Conservation (phyloP, 176 grass and related monocot genomes). For the Calamus simplicifolius region DNA sequence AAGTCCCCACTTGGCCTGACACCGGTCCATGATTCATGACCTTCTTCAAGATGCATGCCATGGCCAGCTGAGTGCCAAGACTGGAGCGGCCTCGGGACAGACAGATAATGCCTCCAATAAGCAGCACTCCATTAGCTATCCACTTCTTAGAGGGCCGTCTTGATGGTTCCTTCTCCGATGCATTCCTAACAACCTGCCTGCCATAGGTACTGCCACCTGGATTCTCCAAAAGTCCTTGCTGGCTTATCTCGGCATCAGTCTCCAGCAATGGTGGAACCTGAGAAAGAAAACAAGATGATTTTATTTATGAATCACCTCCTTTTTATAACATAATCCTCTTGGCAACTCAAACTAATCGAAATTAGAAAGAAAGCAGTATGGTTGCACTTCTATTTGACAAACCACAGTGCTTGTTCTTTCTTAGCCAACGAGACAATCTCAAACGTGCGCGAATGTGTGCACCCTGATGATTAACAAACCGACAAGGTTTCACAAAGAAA, state of each 20-base stretch:
- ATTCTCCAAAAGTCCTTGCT: neutral
- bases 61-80: slow-evolving; percentile 61
- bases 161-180: slow-evolving; percentile 15
- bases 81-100: slow-evolving; percentile 59
- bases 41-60: slow-evolving; percentile 82
- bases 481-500: too few species aligned
- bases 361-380: neutral
- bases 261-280: slow-evolving; percentile 27
- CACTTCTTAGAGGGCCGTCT: slow-evolving; percentile 39
- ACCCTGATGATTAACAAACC: too few species aligned
- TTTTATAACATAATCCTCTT: neutral
- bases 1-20: too few species aligned
- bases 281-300: neutral
- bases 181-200: slow-evolving; percentile 20
- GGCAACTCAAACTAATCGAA: neutral
- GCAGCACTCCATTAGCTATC: slow-evolving; percentile 57
- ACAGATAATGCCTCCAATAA: slow-evolving; percentile 66
- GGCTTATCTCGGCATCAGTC: slow-evolving; percentile 7
- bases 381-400: neutral
- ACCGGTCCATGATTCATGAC: slow-evolving; percentile 11
- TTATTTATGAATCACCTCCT: neutral
- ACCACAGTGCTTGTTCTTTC: too few species aligned
- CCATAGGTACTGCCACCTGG: neutral
- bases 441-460: too few species aligned
- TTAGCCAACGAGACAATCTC: too few species aligned